A percentile compares a stretch with the other conserved stretches of the same genome.
These are phyloP conservation scores for Yarrowia alimentaria DNA, from an alignment of 805 yeast species.

Conservation along the genomic window DNA sequence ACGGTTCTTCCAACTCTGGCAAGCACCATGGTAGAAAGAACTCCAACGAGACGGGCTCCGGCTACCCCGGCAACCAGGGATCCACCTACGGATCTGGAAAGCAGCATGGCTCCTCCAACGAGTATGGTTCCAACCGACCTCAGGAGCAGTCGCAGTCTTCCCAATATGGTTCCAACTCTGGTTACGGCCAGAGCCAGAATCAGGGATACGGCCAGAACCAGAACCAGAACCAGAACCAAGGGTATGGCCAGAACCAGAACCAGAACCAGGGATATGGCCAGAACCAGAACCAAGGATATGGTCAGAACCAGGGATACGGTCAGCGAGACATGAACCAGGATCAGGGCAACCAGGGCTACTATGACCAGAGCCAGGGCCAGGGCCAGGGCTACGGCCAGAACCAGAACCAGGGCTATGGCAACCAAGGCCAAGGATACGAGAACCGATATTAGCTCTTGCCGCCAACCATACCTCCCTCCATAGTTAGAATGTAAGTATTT, in stretches of 20 bases:
- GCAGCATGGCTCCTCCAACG: background rate
- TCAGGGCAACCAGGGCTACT: conserved; percentile 5
- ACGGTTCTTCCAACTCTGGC: background rate
- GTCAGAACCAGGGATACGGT: conserved; percentile 4
- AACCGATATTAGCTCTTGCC: conserved; percentile 5
- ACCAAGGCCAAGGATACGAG: conserved; percentile 3
- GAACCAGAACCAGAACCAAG: conserved; percentile 1
- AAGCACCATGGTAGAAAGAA: too few relatives aligned
- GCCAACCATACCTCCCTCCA: too few relatives aligned
- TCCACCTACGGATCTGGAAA: background rate
- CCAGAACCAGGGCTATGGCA: background rate
- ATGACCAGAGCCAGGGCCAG: conserved; percentile 9
- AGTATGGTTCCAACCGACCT: background rate
- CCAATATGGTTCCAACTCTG: background rate
- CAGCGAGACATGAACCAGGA: conserved; percentile 7
- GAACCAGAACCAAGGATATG: background rate
- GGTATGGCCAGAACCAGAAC: background rate
- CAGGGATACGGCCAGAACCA: conserved; percentile 1
- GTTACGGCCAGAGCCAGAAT: too few relatives aligned
- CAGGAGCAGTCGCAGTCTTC: background rate
- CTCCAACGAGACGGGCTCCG: background rate
- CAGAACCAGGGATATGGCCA: background rate
- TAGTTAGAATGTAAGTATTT: too few relatives aligned
- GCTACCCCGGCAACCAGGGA: background rate
- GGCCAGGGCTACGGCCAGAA: conserved; percentile 3